These are phyloP conservation scores for Phytomonas sp. DNA, from an alignment of 208 protist species.

Conservation along the genomic window DNA sequence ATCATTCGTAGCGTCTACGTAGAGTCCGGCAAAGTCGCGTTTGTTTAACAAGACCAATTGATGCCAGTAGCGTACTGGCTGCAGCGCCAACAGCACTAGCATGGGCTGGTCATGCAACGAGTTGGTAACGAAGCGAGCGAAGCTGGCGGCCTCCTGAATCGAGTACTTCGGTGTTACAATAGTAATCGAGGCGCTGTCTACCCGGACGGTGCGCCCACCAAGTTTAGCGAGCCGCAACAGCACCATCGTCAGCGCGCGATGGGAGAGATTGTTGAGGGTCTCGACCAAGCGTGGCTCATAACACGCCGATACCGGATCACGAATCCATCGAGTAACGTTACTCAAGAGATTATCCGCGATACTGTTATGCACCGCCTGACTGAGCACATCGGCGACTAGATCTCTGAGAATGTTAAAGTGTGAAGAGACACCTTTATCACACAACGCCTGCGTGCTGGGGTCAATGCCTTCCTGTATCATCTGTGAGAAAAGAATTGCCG, in stretches of 20 bases:
- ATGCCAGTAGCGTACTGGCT: constrained; percentile 74
- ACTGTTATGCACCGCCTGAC: constrained; percentile 51
- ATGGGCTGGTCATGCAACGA: constrained; percentile 86
- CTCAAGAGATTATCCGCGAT: constrained; percentile 63
- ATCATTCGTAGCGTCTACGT: constrained; percentile 24
- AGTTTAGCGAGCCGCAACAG: constrained; percentile 80
- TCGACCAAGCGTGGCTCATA: constrained; percentile 84
- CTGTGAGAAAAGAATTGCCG: constrained; percentile 84
- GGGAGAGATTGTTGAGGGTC: constrained; percentile 59
- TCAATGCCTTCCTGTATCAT: constrained; percentile 84
- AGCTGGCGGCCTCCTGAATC: constrained; percentile 69
- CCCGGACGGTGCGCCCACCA: constrained; percentile 75
- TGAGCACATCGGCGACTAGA: constrained; percentile 73
- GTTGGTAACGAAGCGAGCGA: constrained; percentile 62
- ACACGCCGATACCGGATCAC: constrained; percentile 60
- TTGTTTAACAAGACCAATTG: constrained; percentile 60
- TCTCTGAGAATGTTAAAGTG: constrained; percentile 89
- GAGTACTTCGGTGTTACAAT: constrained; percentile 76
- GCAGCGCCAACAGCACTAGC: constrained; percentile 71
- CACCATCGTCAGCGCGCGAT: constrained; percentile 69
- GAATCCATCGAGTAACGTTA: constrained; percentile 82
- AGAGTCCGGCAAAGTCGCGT: constrained; percentile 60
- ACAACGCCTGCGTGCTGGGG: constrained; percentile 56
- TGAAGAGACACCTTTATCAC: constrained; percentile 70
- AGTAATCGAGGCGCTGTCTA: constrained; percentile 56